Conservation (phyloP, 129 eudicot species). For the Dittrichia graveolens region DNA sequence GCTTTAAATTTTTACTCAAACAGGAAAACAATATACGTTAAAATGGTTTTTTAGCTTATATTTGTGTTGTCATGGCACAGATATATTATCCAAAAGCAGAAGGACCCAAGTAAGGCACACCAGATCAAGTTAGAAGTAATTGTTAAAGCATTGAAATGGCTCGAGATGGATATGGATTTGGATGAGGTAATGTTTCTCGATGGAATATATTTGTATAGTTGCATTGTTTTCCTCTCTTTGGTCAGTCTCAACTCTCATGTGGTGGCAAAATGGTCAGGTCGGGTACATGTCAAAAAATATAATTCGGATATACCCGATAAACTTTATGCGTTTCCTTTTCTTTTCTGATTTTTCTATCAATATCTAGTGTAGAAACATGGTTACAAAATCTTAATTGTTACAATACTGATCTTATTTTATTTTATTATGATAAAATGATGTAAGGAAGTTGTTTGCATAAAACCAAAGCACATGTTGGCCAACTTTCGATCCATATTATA, state of each 20-base stretch:
- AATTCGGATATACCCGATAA: no score
- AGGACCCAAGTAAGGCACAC: slow-evolving; percentile 87
- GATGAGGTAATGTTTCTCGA: slow-evolving; percentile 64
- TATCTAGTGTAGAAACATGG: no score
- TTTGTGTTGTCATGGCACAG: slow-evolving; percentile 43
- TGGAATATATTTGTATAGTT: neutral
- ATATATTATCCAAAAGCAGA: slow-evolving; percentile 77
- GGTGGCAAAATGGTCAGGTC: neutral
- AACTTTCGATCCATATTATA: no score
- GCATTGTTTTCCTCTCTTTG: neutral
- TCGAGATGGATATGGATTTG: slow-evolving; percentile 90
- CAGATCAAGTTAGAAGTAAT: slow-evolving; percentile 87
- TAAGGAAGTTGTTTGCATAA: no score
- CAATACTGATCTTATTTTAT: no score
- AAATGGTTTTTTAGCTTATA: neutral
- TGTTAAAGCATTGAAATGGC: slow-evolving; percentile 95
- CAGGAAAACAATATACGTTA: neutral
- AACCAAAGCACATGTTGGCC: no score
- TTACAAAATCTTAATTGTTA: no score
- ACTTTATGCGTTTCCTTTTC: no score
- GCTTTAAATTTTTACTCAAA: slow-evolving; percentile 11
- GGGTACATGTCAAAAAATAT: neutral
- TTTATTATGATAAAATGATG: no score
- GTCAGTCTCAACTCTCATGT: neutral
- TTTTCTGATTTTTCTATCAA: no score